Percentiles rank a stretch among this genome's conserved stretches.
Conservation (phyloP, 352 stramenopile species). For the Pythium periplocum region DNA sequence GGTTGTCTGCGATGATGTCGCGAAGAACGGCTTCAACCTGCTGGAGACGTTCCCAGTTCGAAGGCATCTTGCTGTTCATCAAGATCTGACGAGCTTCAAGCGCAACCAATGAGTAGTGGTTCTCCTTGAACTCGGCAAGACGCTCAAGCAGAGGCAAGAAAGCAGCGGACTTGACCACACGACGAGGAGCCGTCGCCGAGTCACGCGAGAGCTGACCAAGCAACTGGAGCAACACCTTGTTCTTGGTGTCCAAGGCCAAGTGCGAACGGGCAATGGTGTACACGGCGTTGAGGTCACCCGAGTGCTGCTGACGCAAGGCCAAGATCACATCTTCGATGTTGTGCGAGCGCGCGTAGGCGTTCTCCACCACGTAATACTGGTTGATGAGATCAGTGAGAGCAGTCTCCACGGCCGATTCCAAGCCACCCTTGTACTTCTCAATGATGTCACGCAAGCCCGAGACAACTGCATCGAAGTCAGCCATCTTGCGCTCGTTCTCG, state of each 20-base stretch:
- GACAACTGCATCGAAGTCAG: constrained; percentile 73
- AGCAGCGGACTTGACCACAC: constrained; percentile 50
- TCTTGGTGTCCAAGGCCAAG: constrained; percentile 83
- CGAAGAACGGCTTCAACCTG: constrained; percentile 75
- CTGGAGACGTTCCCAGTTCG: constrained; percentile 87
- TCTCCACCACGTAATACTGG: constrained; percentile 77
- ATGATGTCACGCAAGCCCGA: constrained; percentile 64
- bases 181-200: constrained; percentile 27
- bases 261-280: constrained; percentile 91
- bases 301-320: constrained; percentile 88
- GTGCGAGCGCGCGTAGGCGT: constrained; percentile 64
- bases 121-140: constrained; percentile 85
- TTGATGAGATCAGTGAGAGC: constrained; percentile 73
- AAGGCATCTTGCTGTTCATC: constrained; percentile 96
- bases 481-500: constrained; percentile 37
- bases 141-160: constrained; percentile 84
- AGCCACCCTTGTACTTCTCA: constrained; percentile 71
- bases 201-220: constrained; percentile 44
- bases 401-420: constrained; percentile 57
- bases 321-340: constrained; percentile 84
- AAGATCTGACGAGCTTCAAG: constrained; percentile 94
- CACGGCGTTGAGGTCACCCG: constrained; percentile 75
- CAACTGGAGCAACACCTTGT: constrained; percentile 77
- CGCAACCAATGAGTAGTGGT: constrained; percentile 91
- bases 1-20: constrained; percentile 51